Percentiles rank a stretch among this genome's conserved stretches.
phyloP scores from a whole-genome alignment of 192 early-diverging fungal genomes.

The Backusella liffmaniae region DNA sequence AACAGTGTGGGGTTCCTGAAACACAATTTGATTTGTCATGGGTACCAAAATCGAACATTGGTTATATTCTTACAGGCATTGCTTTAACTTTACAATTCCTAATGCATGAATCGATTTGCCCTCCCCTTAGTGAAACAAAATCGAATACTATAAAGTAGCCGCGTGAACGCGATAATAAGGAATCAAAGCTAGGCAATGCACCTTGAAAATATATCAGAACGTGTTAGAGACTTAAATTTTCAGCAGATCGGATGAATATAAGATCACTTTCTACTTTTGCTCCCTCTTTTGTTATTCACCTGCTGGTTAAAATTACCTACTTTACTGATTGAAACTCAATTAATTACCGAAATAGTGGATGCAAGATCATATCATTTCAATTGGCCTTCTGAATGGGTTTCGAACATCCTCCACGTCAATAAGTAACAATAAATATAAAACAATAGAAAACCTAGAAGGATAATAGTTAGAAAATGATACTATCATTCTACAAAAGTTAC shows the following conservation, averaged over 20 bases:
- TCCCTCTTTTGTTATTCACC: background rate
- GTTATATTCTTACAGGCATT: background rate
- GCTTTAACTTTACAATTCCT: background rate
- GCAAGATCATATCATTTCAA: background rate
- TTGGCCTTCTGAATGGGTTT: background rate
- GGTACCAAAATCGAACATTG: background rate
- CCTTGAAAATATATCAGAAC: background rate
- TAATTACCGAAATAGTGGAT: background rate
- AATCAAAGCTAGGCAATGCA: background rate
- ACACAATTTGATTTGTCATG: constrained; percentile 4
- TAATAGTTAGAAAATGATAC: background rate
- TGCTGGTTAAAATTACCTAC: background rate
- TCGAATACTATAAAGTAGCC: background rate
- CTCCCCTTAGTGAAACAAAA: background rate
- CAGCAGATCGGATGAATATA: background rate
- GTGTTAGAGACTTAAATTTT: background rate
- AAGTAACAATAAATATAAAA: background rate
- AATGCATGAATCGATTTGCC: background rate
- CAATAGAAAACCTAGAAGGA: background rate
- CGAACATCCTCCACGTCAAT: background rate
- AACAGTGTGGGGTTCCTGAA: constrained; percentile 4
- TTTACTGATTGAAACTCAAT: constrained; percentile 1
- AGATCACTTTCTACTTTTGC: background rate
- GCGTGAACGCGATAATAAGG: background rate
- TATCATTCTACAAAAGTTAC: background rate